Conservation (phyloP, 2,329 filamentous ascomycete species). For the Trichophyton benhamiae region DNA sequence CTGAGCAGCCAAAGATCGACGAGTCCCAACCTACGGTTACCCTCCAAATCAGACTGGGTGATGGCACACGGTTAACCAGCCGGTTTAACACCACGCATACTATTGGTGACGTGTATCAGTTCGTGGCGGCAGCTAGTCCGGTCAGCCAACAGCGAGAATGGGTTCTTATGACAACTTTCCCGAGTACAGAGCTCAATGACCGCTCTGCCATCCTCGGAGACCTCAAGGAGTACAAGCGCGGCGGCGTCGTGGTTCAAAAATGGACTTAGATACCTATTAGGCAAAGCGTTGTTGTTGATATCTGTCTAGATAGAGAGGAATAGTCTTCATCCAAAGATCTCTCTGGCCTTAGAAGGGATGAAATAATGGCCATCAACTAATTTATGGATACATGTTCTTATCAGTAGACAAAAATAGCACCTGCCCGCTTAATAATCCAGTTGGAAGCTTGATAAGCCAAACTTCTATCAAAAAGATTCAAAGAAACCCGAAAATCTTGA, state of each 20-base stretch:
- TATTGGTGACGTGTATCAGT: conserved; percentile 51
- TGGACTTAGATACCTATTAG: conserved; percentile 22
- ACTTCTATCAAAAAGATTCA: not conserved
- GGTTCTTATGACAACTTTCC: conserved; percentile 55
- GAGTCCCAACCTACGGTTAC: conserved; percentile 46
- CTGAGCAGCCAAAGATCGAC: conserved; percentile 38
- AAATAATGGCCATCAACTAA: not conserved
- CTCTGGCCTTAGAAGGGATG: not conserved
- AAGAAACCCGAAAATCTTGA: not conserved
- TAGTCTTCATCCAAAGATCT: not conserved
- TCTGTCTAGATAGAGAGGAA: not conserved
- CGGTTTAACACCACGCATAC: conserved; percentile 56
- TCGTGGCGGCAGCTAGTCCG: conserved; percentile 44
- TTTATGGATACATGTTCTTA: not conserved
- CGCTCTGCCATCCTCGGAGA: conserved; percentile 37
- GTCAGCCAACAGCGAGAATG: conserved; percentile 40
- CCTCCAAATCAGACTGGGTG: conserved; percentile 51
- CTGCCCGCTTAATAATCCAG: conserved; percentile 2
- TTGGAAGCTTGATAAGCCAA: not conserved
- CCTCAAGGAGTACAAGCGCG: conserved; percentile 39
- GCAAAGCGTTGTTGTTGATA: too few species aligned
- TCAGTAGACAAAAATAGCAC: not conserved
- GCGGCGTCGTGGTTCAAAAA: conserved; percentile 41
- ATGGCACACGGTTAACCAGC: conserved; percentile 48
- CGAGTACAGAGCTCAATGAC: conserved; percentile 49